These are phyloP conservation scores for Gyrodon lividus DNA, from an alignment of 768 basidiomycete genomes.

Conservation along the genomic window DNA sequence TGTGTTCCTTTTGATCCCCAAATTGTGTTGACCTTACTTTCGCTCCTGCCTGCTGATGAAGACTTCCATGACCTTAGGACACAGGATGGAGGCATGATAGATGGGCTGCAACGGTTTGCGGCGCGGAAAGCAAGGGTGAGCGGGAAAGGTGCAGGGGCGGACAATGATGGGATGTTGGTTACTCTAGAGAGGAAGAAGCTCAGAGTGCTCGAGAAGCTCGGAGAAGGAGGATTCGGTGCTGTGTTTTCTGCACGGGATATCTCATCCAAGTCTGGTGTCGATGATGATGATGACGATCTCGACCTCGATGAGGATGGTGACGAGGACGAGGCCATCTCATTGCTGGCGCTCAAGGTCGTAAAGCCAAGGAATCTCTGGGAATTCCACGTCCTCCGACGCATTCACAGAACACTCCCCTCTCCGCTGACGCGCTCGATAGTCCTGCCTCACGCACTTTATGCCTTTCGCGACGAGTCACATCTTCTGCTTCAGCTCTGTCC, in stretches of 20 bases:
- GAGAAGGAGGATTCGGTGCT: slow-evolving; percentile 94
- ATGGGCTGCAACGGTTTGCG: slow-evolving; percentile 71
- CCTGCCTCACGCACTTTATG: slow-evolving; percentile 74
- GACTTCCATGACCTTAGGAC: slow-evolving; percentile 60
- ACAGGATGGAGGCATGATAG: slow-evolving; percentile 57
- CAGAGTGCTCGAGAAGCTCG: slow-evolving; percentile 80
- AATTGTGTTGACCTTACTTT: slow-evolving; percentile 62
- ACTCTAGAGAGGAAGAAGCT: slow-evolving; percentile 64
- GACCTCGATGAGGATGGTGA: slow-evolving; percentile 50
- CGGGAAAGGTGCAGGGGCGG: slow-evolving; percentile 34
- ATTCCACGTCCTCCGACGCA: slow-evolving; percentile 76
- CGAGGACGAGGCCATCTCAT: slow-evolving; percentile 51
- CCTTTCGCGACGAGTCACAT: slow-evolving; percentile 86
- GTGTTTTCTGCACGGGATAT: slow-evolving; percentile 83
- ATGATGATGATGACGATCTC: slow-evolving; percentile 44
- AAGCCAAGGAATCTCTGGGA: slow-evolving; percentile 91
- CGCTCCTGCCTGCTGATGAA: slow-evolving; percentile 57
- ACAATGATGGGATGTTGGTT: slow-evolving; percentile 49
- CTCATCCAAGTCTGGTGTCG: slow-evolving; percentile 37
- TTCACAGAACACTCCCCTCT: slow-evolving; percentile 67
- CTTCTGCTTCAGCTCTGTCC: slow-evolving; percentile 84
- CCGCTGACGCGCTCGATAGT: slow-evolving; percentile 68
- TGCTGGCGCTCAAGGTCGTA: slow-evolving; percentile 90
- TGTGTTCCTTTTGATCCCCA: slow-evolving; percentile 81
- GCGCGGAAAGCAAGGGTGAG: slow-evolving; percentile 38